Evolutionary conservation across 306 rosid species (phyloP), one percentile per base, ranked within the genome.

Genomic region (Betula pendula): DNA sequence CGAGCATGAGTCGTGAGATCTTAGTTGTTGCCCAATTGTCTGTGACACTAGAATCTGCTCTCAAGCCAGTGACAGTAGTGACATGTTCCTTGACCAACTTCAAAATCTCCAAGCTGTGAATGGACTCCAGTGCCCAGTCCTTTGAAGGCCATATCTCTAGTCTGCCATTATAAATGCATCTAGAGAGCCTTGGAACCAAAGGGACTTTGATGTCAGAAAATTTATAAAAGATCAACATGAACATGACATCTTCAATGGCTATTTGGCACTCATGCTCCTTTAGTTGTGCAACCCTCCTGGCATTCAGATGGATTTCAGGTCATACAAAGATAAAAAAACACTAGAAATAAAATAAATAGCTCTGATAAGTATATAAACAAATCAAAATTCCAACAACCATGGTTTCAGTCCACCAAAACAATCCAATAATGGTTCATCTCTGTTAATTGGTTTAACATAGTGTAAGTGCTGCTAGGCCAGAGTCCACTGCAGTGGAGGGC

Each of bases 71-170:
- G 74, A 88, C 84, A 29, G 84, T 81, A 43, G 88, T 85, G 66
- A 92, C 84, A 71, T 96, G 98, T 80, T 90, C 99, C 83, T 79
- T 91, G 67, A 96, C 84, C 92, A 92, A 87, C 78, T 89, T 89
- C 86, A 96, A 83, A 75, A 88, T 89, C 78, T 87, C 99, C 62
- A 80, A 71, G 80, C 85, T 84, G 76, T 90, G 83, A 76, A 92
- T 87, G 45, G 99, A 92, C 81, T 96, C 97, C 8, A 96, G 94
- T 78, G 87, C 98, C 96, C 96, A 96, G 81, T 96, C 94, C 83
- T 88, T 96, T 71, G 98, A 80, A 74, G 98, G 99, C 80, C 85
- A 80, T 77, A 95, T 92, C 87, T 96, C 99, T 66, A 96, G 86
- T 82, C 99, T 91, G 29, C 91, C 89, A 73, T 96, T 92, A 8